These are phyloP conservation scores for Candida sp. DNA, from an alignment of 1,139 yeast genomes.

Conservation along the genomic window DNA sequence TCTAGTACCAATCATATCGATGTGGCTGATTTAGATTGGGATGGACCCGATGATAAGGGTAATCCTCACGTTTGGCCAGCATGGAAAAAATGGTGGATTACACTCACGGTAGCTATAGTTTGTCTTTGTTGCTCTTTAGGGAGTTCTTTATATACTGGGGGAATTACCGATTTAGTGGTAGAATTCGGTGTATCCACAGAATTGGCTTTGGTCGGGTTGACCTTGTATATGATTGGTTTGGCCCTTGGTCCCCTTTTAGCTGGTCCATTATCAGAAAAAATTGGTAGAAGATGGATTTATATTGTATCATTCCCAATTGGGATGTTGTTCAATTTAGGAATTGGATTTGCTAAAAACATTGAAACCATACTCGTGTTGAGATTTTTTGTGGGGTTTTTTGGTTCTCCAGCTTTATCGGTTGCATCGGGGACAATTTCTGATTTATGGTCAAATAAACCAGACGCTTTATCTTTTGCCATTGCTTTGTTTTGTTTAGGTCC, in stretches of 20 bases:
- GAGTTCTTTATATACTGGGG: slow-evolving; percentile 64
- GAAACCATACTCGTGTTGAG: slow-evolving; percentile 62
- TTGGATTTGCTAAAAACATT: slow-evolving; percentile 60
- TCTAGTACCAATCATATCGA: slow-evolving; percentile 13
- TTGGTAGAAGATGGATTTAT: slow-evolving; percentile 68
- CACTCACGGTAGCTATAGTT: slow-evolving; percentile 58
- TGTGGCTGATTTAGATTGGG: slow-evolving; percentile 55
- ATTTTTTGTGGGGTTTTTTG: slow-evolving; percentile 75
- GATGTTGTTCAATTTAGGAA: slow-evolving; percentile 75
- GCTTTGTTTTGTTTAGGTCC: slow-evolving; percentile 69
- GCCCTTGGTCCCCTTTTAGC: slow-evolving; percentile 71
- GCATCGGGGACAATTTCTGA: slow-evolving; percentile 89
- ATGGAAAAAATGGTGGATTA: slow-evolving; percentile 60
- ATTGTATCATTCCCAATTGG: slow-evolving; percentile 58
- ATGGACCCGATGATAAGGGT: slow-evolving; percentile 52
- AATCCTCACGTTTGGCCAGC: slow-evolving; percentile 67
- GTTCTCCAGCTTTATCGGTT: slow-evolving; percentile 82
- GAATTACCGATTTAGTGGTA: slow-evolving; percentile 49
- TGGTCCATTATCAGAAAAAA: slow-evolving; percentile 76
- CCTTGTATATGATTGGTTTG: slow-evolving; percentile 68
- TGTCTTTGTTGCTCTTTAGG: slow-evolving; percentile 72
- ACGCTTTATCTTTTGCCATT: slow-evolving; percentile 65
- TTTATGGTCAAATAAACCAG: slow-evolving; percentile 54
- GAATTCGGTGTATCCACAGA: slow-evolving; percentile 53
- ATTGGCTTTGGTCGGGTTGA: slow-evolving; percentile 61